These are phyloP conservation scores for Paracoccidioides lutzii DNA, from an alignment of 2,329 filamentous ascomycete genomes.

Conservation along the genomic window DNA sequence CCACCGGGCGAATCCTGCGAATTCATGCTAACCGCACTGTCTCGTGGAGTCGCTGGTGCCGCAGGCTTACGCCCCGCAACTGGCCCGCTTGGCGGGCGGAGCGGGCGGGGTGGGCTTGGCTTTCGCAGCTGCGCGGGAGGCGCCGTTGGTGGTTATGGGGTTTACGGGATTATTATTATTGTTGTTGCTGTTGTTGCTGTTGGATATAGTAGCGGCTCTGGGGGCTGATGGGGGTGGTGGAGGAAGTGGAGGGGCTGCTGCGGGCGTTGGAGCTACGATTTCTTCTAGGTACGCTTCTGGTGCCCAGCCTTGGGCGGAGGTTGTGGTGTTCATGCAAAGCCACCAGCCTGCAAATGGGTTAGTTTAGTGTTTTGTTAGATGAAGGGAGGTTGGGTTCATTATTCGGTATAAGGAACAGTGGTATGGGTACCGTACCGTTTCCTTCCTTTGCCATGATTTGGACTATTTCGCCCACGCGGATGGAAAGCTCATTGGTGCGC, in stretches of 20 bases:
- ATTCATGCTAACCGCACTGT: conserved; percentile 42
- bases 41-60: conserved; percentile 53
- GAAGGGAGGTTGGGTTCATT: no score
- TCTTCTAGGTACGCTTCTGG: conserved; percentile 92
- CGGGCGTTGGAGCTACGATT: conserved; percentile 40
- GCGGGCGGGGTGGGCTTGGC: conserved; percentile 61
- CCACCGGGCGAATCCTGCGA: conserved; percentile 41
- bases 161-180: conserved; percentile 43
- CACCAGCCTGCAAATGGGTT: conserved; percentile 64
- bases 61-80: conserved; percentile 58
- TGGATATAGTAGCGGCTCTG: conserved; percentile 26
- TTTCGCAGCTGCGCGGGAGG: conserved; percentile 32
- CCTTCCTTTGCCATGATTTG: conserved; percentile 87
- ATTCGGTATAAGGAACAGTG: no score
- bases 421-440: conserved; percentile 53
- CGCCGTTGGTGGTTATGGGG: conserved; percentile 26
- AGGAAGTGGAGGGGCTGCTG: conserved; percentile 45
- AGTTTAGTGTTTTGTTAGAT: conserved; percentile 12
- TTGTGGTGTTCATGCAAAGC: conserved; percentile 63
- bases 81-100: conserved; percentile 67
- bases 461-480: conserved; percentile 67
- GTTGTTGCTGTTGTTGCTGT: neutral
- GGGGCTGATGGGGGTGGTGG: conserved; percentile 35
- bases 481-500: conserved; percentile 69
- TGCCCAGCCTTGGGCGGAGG: conserved; percentile 74